phyloP scores from a whole-genome alignment of 257 asterid species.

The Osmanthus fragrans region DNA sequence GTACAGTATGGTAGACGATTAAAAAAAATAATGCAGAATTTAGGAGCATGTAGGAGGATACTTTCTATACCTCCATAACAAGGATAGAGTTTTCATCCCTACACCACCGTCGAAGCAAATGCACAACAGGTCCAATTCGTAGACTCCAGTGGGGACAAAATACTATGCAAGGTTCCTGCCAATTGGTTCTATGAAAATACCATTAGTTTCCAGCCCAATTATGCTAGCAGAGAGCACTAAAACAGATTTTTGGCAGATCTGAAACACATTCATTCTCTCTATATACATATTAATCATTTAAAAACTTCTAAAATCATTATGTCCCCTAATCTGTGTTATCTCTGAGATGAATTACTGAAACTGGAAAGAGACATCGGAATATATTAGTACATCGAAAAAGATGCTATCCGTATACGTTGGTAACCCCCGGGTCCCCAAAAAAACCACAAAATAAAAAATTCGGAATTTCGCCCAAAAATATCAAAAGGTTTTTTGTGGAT shows the following conservation, averaged over 20 bases:
- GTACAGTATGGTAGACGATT: neutral
- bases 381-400: no score
- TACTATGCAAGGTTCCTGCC: constrained; percentile 95
- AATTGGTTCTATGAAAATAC: constrained; percentile 42
- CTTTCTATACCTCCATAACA: constrained; percentile 65
- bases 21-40: constrained; percentile 9
- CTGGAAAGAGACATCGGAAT: no score
- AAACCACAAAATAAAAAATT: neutral
- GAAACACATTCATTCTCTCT: neutral
- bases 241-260: constrained; percentile 14
- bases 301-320: neutral
- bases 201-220: constrained; percentile 29
- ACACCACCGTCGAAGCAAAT: constrained; percentile 76
- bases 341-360: neutral
- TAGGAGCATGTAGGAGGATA: constrained; percentile 6
- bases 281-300: neutral
- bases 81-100: constrained; percentile 70
- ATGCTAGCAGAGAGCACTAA: constrained; percentile 16
- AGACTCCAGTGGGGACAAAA: constrained; percentile 96
- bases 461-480: no score
- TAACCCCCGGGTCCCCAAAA: no score
- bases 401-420: no score
- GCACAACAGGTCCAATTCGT: constrained; percentile 86
- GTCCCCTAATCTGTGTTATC: neutral
- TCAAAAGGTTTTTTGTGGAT: no score